Percentiles rank a stretch among this genome's conserved stretches.
Conservation (phyloP, 23 red algal genomes). For the Gracilaria gracilis region DNA sequence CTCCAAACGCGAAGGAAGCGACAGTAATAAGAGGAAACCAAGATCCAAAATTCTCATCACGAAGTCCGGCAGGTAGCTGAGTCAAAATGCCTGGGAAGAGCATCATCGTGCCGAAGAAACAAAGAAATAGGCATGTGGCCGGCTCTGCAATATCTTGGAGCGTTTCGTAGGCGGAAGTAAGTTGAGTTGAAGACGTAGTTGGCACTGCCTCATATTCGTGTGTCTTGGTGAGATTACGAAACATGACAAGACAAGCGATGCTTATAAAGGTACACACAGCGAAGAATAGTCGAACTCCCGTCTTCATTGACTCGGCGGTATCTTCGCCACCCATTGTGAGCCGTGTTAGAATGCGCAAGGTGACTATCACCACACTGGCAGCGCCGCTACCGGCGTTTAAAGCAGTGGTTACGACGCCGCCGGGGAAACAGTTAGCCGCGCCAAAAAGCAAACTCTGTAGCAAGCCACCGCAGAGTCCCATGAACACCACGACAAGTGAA, state of each 20-base stretch:
- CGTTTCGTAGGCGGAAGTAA: constrained; percentile 40
- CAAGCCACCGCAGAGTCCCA: constrained; percentile 45
- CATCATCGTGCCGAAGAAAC: constrained; percentile 34
- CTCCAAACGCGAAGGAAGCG: constrained; percentile 49
- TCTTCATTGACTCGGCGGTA: constrained; percentile 13
- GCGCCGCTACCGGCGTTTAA: constrained; percentile 45
- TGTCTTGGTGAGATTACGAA: background rate
- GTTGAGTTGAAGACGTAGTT: background rate
- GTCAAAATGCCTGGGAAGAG: constrained; percentile 63
- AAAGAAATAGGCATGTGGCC: constrained; percentile 26
- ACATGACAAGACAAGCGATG: constrained; percentile 27
- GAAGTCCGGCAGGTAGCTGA: constrained; percentile 15
- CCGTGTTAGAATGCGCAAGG: constrained; percentile 55
- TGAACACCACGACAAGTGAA: background rate
- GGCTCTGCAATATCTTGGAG: constrained; percentile 41
- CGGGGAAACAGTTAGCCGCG: constrained; percentile 23
- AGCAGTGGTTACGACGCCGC: constrained; percentile 39
- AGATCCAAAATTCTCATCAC: background rate
- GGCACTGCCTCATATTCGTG: constrained; percentile 2
- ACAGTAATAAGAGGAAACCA: constrained; percentile 63
- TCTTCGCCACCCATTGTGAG: constrained; percentile 34
- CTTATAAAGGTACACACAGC: constrained; percentile 39
- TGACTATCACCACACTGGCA: constrained; percentile 38
- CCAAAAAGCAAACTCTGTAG: constrained; percentile 59
- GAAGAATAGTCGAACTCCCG: constrained; percentile 53